These are phyloP conservation scores for Saccharomycopsis babjevae DNA, from an alignment of 805 yeast species.

Conservation along the genomic window DNA sequence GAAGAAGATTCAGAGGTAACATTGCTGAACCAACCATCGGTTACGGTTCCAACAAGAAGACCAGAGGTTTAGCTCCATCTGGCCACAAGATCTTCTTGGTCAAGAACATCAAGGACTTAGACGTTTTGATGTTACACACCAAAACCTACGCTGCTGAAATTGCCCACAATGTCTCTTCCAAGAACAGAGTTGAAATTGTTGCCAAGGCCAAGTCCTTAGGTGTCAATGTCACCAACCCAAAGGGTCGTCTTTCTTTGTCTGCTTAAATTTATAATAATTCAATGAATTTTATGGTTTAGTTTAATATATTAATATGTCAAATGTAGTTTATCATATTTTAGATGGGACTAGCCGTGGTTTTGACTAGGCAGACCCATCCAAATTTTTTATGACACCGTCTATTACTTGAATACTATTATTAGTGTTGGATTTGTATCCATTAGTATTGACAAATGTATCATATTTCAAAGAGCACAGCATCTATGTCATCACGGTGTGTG, in stretches of 20 bases:
- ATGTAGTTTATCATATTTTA: background rate
- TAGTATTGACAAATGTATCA: too few species aligned
- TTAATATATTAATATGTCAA: background rate
- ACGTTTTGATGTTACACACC: slow-evolving; percentile 92
- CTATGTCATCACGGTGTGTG: too few species aligned
- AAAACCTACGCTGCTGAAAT: slow-evolving; percentile 99
- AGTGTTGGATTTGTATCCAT: too few species aligned
- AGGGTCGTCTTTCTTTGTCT: slow-evolving; percentile 96
- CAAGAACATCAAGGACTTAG: slow-evolving; percentile 87
- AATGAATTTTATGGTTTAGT: slow-evolving; percentile 1
- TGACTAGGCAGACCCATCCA: too few species aligned
- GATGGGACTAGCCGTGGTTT: too few species aligned
- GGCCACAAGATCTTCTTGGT: slow-evolving; percentile 98
- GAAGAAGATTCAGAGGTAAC: slow-evolving; percentile 99
- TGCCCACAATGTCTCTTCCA: slow-evolving; percentile 96
- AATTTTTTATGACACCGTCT: too few species aligned
- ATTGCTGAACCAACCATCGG: slow-evolving; percentile 99
- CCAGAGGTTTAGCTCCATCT: slow-evolving; percentile 89
- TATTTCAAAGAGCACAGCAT: too few species aligned
- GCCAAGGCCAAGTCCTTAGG: slow-evolving; percentile 98
- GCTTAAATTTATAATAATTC: slow-evolving; percentile 45
- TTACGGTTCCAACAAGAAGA: slow-evolving; percentile 99
- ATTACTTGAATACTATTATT: too few species aligned
- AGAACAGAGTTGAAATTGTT: slow-evolving; percentile 93
- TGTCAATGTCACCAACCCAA: slow-evolving; percentile 97